Conservation (phyloP, 2,329 filamentous ascomycete species). For the Saccharata proteae region DNA sequence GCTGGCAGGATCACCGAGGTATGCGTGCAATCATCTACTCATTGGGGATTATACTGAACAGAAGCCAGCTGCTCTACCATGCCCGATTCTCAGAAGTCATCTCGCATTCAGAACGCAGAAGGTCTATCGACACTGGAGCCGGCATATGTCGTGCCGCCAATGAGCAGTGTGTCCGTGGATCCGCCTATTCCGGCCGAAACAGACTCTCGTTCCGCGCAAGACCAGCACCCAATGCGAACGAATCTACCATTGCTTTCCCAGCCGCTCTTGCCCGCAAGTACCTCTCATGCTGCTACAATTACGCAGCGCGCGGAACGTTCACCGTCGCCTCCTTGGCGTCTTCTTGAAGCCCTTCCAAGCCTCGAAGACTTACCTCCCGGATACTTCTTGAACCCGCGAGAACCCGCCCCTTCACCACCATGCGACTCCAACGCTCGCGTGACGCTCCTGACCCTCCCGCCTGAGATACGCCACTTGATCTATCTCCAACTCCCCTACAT, state of each 20-base stretch:
- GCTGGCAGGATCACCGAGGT: too few relatives aligned
- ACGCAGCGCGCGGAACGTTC: not conserved
- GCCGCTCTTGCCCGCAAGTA: slow-evolving; percentile 4
- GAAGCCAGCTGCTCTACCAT: slow-evolving; percentile 2
- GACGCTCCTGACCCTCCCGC: slow-evolving; percentile 24
- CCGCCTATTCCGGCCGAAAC: slow-evolving; percentile 8
- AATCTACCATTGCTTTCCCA: slow-evolving; percentile 8
- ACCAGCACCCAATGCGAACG: slow-evolving; percentile 8
- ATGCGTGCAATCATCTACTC: too few relatives aligned
- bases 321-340: not conserved
- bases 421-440: not conserved
- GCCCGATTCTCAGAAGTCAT: not conserved
- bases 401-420: too few relatives aligned
- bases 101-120: too few relatives aligned
- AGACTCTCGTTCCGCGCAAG: slow-evolving; percentile 8
- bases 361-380: too few relatives aligned
- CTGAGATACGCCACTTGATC: slow-evolving; percentile 25
- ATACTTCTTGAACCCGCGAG: not conserved
- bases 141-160: slow-evolving; percentile 9
- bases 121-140: too few relatives aligned
- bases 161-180: slow-evolving; percentile 9
- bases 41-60: too few relatives aligned
- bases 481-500: slow-evolving; percentile 23
- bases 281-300: too few relatives aligned
- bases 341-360: not conserved